These are phyloP conservation scores for Aspergillus campestris DNA, from an alignment of 495 filamentous ascomycete genomes.

Conservation along the genomic window DNA sequence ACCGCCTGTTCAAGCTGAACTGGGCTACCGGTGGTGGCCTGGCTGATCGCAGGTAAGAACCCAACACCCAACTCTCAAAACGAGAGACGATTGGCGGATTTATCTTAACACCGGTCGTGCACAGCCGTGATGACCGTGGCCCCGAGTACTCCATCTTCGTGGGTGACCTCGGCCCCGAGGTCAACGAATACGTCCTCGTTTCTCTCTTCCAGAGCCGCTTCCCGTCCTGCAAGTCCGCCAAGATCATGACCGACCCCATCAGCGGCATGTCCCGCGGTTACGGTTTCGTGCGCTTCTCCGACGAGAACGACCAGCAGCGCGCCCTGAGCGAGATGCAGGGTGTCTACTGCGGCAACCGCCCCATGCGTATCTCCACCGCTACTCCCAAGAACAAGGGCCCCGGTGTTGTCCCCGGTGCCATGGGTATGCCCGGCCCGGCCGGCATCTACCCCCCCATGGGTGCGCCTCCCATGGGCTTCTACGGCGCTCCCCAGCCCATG, in stretches of 20 bases:
- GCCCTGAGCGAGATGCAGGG: conserved; percentile 97
- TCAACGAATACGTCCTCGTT: conserved; percentile 96
- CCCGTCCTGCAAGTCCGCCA: conserved; percentile 96
- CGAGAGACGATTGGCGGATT: conserved; percentile 10
- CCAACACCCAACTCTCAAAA: not conserved
- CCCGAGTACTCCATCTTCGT: conserved; percentile 97
- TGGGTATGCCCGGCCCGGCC: conserved; percentile 44
- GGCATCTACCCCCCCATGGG: conserved; percentile 60
- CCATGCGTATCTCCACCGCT: conserved; percentile 97
- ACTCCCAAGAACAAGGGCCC: conserved; percentile 92
- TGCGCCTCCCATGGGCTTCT: conserved; percentile 71
- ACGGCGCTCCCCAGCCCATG: conserved; percentile 86
- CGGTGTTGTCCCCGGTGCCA: conserved; percentile 48
- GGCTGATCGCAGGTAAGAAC: conserved; percentile 75
- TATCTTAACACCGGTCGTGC: too few relatives aligned
- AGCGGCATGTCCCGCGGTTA: conserved; percentile 96
- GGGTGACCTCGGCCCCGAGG: conserved; percentile 93
- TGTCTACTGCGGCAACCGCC: conserved; percentile 97
- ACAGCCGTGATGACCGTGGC: conserved; percentile 83
- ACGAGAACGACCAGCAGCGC: conserved; percentile 89
- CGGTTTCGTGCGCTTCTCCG: conserved; percentile 94
- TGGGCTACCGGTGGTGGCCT: conserved; percentile 97
- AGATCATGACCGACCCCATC: conserved; percentile 99
- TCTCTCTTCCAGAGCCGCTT: conserved; percentile 95
- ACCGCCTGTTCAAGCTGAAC: conserved; percentile 96